Conservation (phyloP, 2,329 filamentous ascomycete genomes). For the Aspergillus fumigatus region DNA sequence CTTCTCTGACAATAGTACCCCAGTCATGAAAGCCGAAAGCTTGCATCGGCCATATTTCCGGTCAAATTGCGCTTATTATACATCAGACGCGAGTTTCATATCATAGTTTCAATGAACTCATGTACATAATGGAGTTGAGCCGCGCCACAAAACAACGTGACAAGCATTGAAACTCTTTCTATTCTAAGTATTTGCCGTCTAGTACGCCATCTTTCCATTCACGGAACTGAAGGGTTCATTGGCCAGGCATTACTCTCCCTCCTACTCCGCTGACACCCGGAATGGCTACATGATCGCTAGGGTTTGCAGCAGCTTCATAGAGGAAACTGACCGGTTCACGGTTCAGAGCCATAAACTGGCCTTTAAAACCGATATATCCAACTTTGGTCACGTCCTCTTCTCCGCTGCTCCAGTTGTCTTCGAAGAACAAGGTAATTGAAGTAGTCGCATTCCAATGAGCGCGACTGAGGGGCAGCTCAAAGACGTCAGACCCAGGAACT, state of each 20-base stretch:
- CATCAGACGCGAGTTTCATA: background rate
- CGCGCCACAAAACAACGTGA: background rate
- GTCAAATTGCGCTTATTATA: background rate
- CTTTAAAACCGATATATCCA: slow-evolving; percentile 85
- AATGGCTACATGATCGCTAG: slow-evolving; percentile 66
- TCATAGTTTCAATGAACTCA: background rate
- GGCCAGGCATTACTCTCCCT: slow-evolving; percentile 39
- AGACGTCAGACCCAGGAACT: slow-evolving; percentile 56
- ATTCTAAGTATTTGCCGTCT: background rate
- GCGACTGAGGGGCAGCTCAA: slow-evolving; percentile 84
- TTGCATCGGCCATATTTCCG: background rate
- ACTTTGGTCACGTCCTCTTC: slow-evolving; percentile 76
- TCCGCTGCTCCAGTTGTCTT: slow-evolving; percentile 79
- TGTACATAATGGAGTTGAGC: background rate
- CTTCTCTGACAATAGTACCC: background rate
- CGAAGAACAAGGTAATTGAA: slow-evolving; percentile 77
- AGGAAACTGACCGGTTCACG: slow-evolving; percentile 78
- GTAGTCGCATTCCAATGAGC: slow-evolving; percentile 84
- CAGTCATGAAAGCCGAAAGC: background rate
- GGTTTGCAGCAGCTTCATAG: slow-evolving; percentile 93
- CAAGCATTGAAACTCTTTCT: background rate
- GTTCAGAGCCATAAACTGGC: slow-evolving; percentile 85
- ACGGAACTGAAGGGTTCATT: slow-evolving; percentile 22
- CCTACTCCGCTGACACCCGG: slow-evolving; percentile 39
- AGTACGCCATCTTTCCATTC: background rate